Conservation (phyloP, 2,329 filamentous ascomycete genomes). For the Colletotrichum tropicicola region DNA sequence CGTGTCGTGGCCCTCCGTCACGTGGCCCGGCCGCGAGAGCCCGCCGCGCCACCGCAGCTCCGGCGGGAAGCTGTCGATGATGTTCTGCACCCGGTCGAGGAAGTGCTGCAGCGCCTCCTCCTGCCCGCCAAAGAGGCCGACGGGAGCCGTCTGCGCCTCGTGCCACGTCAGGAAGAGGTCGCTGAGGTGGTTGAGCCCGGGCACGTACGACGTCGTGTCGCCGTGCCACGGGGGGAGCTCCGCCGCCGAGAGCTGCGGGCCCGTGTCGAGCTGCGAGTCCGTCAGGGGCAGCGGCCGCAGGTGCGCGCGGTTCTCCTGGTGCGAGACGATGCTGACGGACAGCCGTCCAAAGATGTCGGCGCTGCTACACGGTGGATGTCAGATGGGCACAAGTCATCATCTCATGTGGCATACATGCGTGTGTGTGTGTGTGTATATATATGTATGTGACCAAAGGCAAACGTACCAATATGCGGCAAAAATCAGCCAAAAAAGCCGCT, state of each 20-base stretch:
- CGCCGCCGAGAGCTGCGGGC: constrained; percentile 11
- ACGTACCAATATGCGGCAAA: constrained; percentile 35
- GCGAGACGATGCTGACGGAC: constrained; percentile 36
- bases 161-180: constrained; percentile 46
- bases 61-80: constrained; percentile 42
- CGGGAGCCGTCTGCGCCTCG: constrained; percentile 34
- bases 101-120: constrained; percentile 20
- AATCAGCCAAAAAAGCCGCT: constrained; percentile 45
- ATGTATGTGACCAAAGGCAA: too few relatives aligned
- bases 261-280: constrained; percentile 41
- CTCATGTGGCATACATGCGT: too few relatives aligned
- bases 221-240: constrained; percentile 41
- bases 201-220: constrained; percentile 40
- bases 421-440: too few relatives aligned
- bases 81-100: constrained; percentile 36
- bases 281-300: constrained; percentile 38
- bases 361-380: constrained; percentile 33
- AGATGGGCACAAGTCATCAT: too few relatives aligned
- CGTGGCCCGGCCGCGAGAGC: constrained; percentile 38
- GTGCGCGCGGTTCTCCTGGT: constrained; percentile 34
- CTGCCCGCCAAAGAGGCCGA: constrained; percentile 14
- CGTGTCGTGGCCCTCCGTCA: constrained; percentile 45
- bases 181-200: constrained; percentile 42
- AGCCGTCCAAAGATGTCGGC: constrained; percentile 39
- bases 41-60: constrained; percentile 47